Evolutionary conservation across 1,284 basidiomycete species (phyloP), one percentile per base, ranked within the genome.

Genomic region (Porogramme epimiltina): DNA sequence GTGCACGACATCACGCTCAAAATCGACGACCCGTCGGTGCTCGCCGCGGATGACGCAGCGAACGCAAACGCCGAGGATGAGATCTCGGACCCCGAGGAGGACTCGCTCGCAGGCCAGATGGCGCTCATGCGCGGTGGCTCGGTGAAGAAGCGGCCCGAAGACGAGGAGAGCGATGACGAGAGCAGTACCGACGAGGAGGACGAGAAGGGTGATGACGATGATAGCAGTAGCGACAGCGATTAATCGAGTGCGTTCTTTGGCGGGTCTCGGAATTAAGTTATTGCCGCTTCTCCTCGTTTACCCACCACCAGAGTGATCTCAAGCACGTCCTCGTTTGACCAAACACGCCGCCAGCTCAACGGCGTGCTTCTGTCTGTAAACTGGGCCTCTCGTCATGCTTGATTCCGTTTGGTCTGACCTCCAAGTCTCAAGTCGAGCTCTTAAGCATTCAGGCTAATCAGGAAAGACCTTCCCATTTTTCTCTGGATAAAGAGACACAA

Each of bases 51-150:
- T 10, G 87, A 88, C 50, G 77, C 79, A 51, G 19, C 8, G 6
- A 13, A 73, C 19, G 15, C 28, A 15, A 80, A 73, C 19, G 76
- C 72, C 15, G 94, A 95, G 44, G 94, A 96, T 65, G 93, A 95
- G 52, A 98, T 98, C 56, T 96, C 93, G 0, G 95, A 97, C 49
- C 95, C 95, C 0, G 95, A 98, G 43, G 95, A 98, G 71, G 95
- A 97, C 70, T 83, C 87, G 22, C 75, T 99, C 42, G 97, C 95
- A 3, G 97, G 97, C 3, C 97, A 99, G 77, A 98, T 99, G 95
- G 95, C 96, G 2, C 82, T 89, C 45, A 96, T 99, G 93, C 87
- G 93, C 47, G 97, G 97, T 4, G 91, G 88, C 15, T 70, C 84
- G 34, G 95, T 98, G 49, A 96, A 95, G 80, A 84, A 76, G 55